phyloP scores from a whole-genome alignment of 2,329 filamentous ascomycete genomes.

The Neoscytalidium dimidiatum region DNA sequence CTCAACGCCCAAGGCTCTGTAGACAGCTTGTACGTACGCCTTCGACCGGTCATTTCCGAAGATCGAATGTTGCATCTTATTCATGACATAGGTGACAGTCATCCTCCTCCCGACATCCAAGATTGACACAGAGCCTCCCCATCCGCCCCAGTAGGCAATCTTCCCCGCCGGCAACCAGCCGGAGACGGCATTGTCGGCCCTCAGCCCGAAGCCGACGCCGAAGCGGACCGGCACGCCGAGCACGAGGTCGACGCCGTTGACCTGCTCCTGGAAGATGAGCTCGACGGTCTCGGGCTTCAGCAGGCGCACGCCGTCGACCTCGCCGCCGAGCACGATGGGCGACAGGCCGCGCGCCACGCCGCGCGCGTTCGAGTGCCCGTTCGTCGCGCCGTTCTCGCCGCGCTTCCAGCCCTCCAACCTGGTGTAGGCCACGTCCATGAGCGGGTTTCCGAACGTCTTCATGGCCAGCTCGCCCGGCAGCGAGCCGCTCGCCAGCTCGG shows the following conservation, averaged over 20 bases:
- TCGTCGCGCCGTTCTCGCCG: neutral
- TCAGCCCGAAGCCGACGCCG: neutral
- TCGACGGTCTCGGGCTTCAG: slow-evolving; percentile 31
- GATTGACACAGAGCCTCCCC: slow-evolving; percentile 24
- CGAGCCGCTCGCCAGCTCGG: neutral
- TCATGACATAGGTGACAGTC: slow-evolving; percentile 26
- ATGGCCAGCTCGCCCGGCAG: neutral
- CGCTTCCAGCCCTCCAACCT: neutral
- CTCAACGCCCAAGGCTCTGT: neutral
- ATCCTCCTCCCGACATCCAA: slow-evolving; percentile 24
- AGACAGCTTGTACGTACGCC: neutral
- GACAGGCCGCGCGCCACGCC: slow-evolving; percentile 46
- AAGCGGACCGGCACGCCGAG: neutral
- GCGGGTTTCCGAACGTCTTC: neutral
- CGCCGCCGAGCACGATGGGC: slow-evolving; percentile 36
- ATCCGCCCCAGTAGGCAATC: slow-evolving; percentile 25
- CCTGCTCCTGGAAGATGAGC: neutral
- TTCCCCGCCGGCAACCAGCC: neutral
- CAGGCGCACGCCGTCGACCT: slow-evolving; percentile 36
- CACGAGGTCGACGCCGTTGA: neutral
- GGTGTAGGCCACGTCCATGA: neutral
- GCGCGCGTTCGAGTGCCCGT: slow-evolving; percentile 40
- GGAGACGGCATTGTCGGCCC: neutral
- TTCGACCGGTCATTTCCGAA: neutral
- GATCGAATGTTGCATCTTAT: slow-evolving; percentile 23